Evolutionary conservation across 306 rosid genomes (phyloP).

Genomic region (Acacia acuminata): DNA sequence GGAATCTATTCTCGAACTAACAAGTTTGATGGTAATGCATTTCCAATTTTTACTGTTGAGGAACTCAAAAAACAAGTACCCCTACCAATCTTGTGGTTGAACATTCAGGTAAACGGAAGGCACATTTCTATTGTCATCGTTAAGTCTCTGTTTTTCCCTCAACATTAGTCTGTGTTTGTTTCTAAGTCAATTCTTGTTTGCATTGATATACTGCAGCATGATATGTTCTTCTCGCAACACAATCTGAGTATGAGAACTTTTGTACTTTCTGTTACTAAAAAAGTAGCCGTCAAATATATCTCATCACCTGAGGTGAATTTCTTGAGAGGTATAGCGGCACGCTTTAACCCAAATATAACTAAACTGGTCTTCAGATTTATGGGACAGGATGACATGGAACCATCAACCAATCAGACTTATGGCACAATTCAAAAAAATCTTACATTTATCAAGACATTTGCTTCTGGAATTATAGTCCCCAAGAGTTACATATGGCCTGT

Average conservation of each 20-base stretch:
- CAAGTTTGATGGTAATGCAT: constrained; percentile 44
- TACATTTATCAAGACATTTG: constrained; percentile 68
- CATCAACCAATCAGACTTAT: constrained; percentile 68
- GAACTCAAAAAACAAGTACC: constrained; percentile 25
- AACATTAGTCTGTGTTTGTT: background rate
- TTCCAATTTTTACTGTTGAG: constrained; percentile 44
- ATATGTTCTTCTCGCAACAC: constrained; percentile 59
- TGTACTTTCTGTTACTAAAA: constrained; percentile 51
- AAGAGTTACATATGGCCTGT: constrained; percentile 79
- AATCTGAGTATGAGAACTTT: constrained; percentile 69
- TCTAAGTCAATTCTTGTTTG: constrained; percentile 16
- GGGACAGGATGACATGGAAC: constrained; percentile 44
- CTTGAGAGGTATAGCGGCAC: constrained; percentile 51
- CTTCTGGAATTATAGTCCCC: constrained; percentile 84
- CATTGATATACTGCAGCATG: constrained; percentile 58
- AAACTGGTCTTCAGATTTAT: constrained; percentile 68
- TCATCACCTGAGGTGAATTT: constrained; percentile 85
- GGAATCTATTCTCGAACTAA: constrained; percentile 45
- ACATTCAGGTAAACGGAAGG: constrained; percentile 60
- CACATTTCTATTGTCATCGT: background rate
- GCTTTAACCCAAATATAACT: constrained; percentile 49
- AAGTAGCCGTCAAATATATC: constrained; percentile 50
- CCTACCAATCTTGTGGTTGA: constrained; percentile 69
- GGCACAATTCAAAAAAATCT: constrained; percentile 59
- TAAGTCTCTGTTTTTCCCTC: background rate